phyloP scores from a whole-genome alignment of 2,329 filamentous ascomycete genomes.

The Gnomoniopsis sp. region DNA sequence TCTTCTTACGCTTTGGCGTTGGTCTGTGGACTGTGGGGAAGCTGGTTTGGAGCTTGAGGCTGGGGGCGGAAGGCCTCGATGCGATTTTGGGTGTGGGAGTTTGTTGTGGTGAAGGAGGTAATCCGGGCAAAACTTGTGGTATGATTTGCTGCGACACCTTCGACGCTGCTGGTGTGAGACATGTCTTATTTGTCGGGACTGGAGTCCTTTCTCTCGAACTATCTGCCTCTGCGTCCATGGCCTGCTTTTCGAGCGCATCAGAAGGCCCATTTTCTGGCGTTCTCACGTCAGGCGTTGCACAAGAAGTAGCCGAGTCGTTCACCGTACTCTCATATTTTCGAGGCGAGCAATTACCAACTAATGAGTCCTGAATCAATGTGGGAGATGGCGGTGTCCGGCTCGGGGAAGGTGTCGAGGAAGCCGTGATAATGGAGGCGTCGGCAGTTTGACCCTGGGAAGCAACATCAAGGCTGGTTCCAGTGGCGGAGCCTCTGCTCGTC shows the following conservation, averaged over 20 bases:
- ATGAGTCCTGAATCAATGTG: neutral
- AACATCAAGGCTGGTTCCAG: neutral
- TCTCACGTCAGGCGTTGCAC: neutral
- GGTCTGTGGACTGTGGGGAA: conserved; percentile 28
- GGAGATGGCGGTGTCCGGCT: neutral
- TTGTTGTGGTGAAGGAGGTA: neutral
- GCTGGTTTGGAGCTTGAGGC: conserved; percentile 18
- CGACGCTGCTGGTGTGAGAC: neutral
- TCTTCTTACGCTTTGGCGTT: conserved; percentile 3
- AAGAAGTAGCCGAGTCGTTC: neutral
- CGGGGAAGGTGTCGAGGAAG: neutral
- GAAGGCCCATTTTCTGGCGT: neutral
- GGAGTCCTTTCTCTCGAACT: neutral
- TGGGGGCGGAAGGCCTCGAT: conserved; percentile 12
- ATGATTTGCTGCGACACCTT: neutral
- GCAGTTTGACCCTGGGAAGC: neutral
- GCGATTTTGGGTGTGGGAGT: neutral
- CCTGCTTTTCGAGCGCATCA: neutral
- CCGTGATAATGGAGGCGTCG: neutral
- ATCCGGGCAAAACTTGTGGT: neutral
- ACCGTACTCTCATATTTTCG: neutral
- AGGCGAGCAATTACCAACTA: neutral
- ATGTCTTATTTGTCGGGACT: neutral
- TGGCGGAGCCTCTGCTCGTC: neutral
- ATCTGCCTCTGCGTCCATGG: neutral